Evolutionary conservation across 306 rosid genomes (phyloP).

Genomic region (Canavalia gladiata): DNA sequence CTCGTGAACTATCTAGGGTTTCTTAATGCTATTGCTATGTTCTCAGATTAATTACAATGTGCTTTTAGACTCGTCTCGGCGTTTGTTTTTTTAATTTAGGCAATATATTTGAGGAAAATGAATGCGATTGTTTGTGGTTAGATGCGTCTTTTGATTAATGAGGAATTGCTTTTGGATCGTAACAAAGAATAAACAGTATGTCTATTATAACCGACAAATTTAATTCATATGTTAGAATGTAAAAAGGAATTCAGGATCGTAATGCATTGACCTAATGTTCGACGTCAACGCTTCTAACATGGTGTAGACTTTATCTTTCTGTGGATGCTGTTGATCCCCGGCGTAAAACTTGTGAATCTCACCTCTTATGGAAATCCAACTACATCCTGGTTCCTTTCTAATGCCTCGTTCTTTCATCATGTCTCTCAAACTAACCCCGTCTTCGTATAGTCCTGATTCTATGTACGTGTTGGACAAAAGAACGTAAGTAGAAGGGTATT

Average conservation of each 20-base stretch:
- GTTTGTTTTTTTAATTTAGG: neutral
- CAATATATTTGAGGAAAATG: neutral
- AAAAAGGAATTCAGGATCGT: constrained; percentile 42
- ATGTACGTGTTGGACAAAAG: constrained; percentile 75
- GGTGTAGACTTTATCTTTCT: constrained; percentile 61
- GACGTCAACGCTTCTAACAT: constrained; percentile 59
- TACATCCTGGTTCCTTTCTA: constrained; percentile 72
- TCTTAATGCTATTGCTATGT: neutral
- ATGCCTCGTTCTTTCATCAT: constrained; percentile 73
- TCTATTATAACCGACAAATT: neutral
- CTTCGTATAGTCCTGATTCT: constrained; percentile 60
- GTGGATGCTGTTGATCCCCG: constrained; percentile 70
- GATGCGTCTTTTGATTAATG: neutral
- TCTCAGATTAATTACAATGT: neutral
- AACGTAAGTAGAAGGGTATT: constrained; percentile 69
- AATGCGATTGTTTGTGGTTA: neutral
- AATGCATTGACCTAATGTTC: constrained; percentile 47
- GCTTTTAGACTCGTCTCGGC: neutral
- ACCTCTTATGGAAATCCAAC: constrained; percentile 77
- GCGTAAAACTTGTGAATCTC: constrained; percentile 71
- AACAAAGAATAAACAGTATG: too few relatives aligned
- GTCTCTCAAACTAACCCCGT: constrained; percentile 63
- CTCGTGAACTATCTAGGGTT: neutral
- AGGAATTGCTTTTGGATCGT: too few relatives aligned
- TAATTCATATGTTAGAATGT: constrained; percentile 5